These are phyloP conservation scores for Nicotiana sylvestris DNA, from an alignment of 257 asterid genomes.

Conservation along the genomic window DNA sequence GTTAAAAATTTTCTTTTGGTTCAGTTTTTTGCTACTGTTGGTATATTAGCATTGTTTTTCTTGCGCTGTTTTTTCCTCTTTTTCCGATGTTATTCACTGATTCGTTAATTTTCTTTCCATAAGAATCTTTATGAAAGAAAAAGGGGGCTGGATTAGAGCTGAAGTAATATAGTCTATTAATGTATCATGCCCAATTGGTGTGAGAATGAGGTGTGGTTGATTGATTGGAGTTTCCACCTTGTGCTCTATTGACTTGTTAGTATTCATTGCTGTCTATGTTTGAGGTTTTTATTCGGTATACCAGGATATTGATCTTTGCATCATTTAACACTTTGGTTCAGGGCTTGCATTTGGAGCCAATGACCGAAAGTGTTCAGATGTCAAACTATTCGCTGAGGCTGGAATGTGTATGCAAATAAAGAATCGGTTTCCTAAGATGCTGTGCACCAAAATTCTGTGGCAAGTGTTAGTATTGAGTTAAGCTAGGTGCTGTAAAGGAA, in stretches of 20 bases:
- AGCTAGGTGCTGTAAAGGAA: not conserved
- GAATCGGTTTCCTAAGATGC: not conserved
- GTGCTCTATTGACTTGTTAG: not conserved
- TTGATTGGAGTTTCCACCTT: not conserved
- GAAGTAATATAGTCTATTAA: not conserved
- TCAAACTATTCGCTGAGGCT: not conserved
- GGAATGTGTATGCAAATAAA: not conserved
- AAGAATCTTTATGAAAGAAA: not conserved
- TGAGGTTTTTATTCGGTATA: not conserved
- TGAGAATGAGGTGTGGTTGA: not conserved
- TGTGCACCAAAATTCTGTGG: not conserved
- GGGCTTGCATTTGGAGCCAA: slow-evolving; percentile 84
- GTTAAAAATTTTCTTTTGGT: too few relatives aligned
- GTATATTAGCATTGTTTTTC: too few relatives aligned
- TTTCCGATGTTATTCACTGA: too few relatives aligned
- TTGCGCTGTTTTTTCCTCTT: too few relatives aligned
- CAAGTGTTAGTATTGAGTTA: not conserved
- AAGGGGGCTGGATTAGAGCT: not conserved
- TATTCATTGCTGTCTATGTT: not conserved
- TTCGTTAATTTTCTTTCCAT: too few relatives aligned
- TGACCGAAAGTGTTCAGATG: slow-evolving; percentile 17
- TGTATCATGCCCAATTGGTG: not conserved
- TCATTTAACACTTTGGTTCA: slow-evolving; percentile 17
- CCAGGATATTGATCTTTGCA: not conserved
- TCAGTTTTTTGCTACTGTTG: too few relatives aligned